phyloP scores from a whole-genome alignment of 2,329 filamentous ascomycete species.

The Colletotrichum magnum region DNA sequence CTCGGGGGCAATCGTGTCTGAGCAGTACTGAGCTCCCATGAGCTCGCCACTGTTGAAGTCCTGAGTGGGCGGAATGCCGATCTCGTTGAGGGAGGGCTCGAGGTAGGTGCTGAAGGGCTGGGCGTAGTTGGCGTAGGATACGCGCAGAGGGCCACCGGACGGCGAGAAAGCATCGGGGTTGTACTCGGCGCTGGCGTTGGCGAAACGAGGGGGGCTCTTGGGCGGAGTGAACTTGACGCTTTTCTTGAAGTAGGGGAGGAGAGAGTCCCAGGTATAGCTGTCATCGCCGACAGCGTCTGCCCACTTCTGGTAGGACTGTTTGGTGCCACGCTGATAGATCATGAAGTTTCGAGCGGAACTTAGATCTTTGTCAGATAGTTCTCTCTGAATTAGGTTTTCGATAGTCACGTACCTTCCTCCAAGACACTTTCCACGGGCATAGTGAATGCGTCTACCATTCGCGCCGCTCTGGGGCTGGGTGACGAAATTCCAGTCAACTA shows the following conservation, averaged over 20 bases:
- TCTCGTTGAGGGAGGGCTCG: conserved; percentile 52
- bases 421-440: conserved; percentile 54
- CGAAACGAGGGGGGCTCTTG: conserved; percentile 28
- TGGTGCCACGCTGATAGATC: conserved; percentile 46
- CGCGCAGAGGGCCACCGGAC: conserved; percentile 47
- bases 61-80: conserved; percentile 52
- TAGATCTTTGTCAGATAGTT: neutral
- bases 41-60: conserved; percentile 59
- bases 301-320: conserved; percentile 48
- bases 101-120: conserved; percentile 44
- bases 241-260: conserved; percentile 51
- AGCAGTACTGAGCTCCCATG: conserved; percentile 49
- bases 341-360: conserved; percentile 48
- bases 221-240: conserved; percentile 50
- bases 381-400: neutral
- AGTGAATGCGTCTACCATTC: conserved; percentile 49
- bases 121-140: conserved; percentile 47
- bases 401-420: conserved; percentile 43
- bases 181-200: conserved; percentile 44
- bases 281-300: conserved; percentile 50
- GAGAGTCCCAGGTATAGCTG: conserved; percentile 47
- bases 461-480: conserved; percentile 46
- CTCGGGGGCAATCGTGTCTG: conserved; percentile 48
- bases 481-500: conserved; percentile 50
- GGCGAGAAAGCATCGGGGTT: conserved; percentile 45